Evolutionary conservation across 1,284 basidiomycete species (phyloP).

Genomic region (Melanopsichium pennsylvanicum): DNA sequence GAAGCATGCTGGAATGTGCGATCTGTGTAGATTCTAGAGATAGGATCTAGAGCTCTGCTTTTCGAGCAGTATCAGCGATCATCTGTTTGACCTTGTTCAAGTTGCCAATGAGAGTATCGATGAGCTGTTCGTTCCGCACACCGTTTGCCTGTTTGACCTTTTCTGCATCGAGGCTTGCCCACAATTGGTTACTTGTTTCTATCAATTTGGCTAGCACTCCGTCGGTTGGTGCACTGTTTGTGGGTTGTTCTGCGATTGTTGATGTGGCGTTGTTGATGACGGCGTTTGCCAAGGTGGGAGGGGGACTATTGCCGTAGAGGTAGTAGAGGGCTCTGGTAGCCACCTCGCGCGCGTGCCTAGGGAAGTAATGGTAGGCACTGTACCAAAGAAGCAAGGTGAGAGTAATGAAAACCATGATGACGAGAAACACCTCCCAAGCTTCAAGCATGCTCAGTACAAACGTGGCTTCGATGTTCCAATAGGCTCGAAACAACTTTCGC

Average conservation of each 20-base stretch:
- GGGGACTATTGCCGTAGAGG: slow-evolving; percentile 38
- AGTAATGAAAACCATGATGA: slow-evolving; percentile 28
- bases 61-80: slow-evolving; percentile 9
- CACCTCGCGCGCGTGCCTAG: slow-evolving; percentile 24
- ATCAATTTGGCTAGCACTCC: slow-evolving; percentile 27
- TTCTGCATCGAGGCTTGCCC: slow-evolving; percentile 16
- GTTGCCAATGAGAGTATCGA: slow-evolving; percentile 29
- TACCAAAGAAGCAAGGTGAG: slow-evolving; percentile 36
- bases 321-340: slow-evolving; percentile 36
- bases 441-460: slow-evolving; percentile 46
- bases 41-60: slow-evolving; percentile 16
- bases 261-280: slow-evolving; percentile 5
- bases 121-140: slow-evolving; percentile 26
- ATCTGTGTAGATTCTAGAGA: no score
- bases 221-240: not conserved
- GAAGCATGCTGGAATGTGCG: no score
- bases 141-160: not conserved
- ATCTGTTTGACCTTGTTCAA: slow-evolving; percentile 41
- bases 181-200: slow-evolving; percentile 20
- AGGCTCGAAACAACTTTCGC: slow-evolving; percentile 36
- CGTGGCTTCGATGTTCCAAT: slow-evolving; percentile 38
- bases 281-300: slow-evolving; percentile 19
- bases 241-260: slow-evolving; percentile 2
- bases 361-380: slow-evolving; percentile 38
- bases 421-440: slow-evolving; percentile 44